Evolutionary conservation across 2,329 filamentous ascomycete species (phyloP).

Genomic region (Aureobasidium melanogenum): DNA sequence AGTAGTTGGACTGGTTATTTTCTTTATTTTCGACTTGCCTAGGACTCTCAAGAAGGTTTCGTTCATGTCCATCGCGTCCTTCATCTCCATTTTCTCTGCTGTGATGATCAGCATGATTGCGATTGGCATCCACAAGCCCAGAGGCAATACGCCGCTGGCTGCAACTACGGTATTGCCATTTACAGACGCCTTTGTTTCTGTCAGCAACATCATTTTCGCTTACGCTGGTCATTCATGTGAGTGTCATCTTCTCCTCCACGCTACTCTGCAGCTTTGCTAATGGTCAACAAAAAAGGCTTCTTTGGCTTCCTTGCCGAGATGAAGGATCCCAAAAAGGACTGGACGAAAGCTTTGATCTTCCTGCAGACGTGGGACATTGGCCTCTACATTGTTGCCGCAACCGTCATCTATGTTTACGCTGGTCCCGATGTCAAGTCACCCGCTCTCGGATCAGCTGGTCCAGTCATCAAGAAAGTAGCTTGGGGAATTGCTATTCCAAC

Average conservation of each 20-base stretch:
- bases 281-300: constrained; percentile 38
- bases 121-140: constrained; percentile 46
- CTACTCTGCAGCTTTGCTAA: too few relatives aligned
- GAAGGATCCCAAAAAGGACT: constrained; percentile 48
- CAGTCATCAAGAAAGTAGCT: constrained; percentile 50
- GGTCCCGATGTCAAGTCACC: constrained; percentile 54
- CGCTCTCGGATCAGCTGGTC: constrained; percentile 53
- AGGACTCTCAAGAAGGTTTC: constrained; percentile 41
- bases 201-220: constrained; percentile 64
- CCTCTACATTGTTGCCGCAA: constrained; percentile 55
- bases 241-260: too few relatives aligned
- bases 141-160: constrained; percentile 16
- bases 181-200: constrained; percentile 49
- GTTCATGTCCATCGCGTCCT: constrained; percentile 23
- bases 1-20: constrained; percentile 50
- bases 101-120: constrained; percentile 60
- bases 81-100: constrained; percentile 53
- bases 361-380: constrained; percentile 52
- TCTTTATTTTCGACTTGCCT: constrained; percentile 51
- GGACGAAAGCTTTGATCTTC: constrained; percentile 52
- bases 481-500: constrained; percentile 63
- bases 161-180: constrained; percentile 30
- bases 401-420: constrained; percentile 58
- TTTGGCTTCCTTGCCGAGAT: constrained; percentile 59
- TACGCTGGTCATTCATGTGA: constrained; percentile 50